Evolutionary conservation across 352 stramenopile genomes (phyloP).

Genomic region (Phytophthora pseudosyringae): DNA sequence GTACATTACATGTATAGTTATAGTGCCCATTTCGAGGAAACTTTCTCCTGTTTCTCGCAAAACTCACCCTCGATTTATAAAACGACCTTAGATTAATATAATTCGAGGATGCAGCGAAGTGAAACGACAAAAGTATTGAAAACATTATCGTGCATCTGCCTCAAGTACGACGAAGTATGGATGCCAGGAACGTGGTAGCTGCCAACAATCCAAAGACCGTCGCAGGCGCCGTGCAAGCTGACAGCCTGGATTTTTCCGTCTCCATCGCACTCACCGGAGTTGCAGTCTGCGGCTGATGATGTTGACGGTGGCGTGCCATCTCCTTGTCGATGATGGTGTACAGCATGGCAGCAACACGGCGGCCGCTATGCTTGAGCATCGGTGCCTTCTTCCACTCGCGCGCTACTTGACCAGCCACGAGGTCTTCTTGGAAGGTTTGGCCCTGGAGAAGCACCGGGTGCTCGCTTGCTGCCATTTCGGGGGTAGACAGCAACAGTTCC

Average conservation of each 20-base stretch:
- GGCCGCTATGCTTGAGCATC: slow-evolving; percentile 88
- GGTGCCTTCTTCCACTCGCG: slow-evolving; percentile 83
- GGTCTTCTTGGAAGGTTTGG: slow-evolving; percentile 79
- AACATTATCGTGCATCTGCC: not conserved
- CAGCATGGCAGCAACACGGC: slow-evolving; percentile 79
- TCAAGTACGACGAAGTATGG: slow-evolving; percentile 30
- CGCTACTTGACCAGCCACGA: slow-evolving; percentile 39
- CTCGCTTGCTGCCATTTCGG: slow-evolving; percentile 55
- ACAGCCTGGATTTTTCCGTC: slow-evolving; percentile 4
- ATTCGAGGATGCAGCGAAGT: no score
- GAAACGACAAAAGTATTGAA: not conserved
- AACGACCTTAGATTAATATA: no score
- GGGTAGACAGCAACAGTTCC: slow-evolving; percentile 69
- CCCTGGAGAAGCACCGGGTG: slow-evolving; percentile 80
- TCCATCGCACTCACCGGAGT: slow-evolving; percentile 4
- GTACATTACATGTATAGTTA: no score
- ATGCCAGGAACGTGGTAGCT: slow-evolving; percentile 34
- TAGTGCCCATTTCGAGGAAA: no score
- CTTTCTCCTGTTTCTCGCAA: no score
- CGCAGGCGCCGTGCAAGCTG: slow-evolving; percentile 19
- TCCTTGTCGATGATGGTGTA: slow-evolving; percentile 90
- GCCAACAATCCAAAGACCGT: slow-evolving; percentile 32
- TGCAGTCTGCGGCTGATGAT: slow-evolving; percentile 18
- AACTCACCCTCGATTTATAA: no score
- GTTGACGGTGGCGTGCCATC: slow-evolving; percentile 53